Percentiles rank a stretch among this genome's conserved stretches.
Conservation (phyloP, 2,329 filamentous ascomycete genomes). For the Colletotrichum echinochloae region DNA sequence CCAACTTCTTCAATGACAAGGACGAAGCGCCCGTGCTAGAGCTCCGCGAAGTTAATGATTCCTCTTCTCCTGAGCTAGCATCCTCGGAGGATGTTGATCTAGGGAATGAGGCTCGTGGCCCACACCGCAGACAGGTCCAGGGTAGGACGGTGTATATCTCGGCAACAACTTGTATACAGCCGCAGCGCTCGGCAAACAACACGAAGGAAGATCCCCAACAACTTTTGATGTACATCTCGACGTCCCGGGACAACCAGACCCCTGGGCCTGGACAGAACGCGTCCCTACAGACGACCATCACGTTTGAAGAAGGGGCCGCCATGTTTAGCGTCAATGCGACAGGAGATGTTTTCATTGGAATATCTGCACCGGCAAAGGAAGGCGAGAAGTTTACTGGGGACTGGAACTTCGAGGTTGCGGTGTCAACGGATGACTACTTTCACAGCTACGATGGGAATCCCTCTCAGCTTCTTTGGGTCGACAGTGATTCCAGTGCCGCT, state of each 20-base stretch:
- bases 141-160: constrained; percentile 78
- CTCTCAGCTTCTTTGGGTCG: constrained; percentile 79
- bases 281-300: constrained; percentile 57
- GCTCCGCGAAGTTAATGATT: constrained; percentile 44
- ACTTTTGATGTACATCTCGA: constrained; percentile 82
- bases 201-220: constrained; percentile 71
- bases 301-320: constrained; percentile 77
- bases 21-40: constrained; percentile 29
- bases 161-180: constrained; percentile 87
- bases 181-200: constrained; percentile 63
- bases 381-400: constrained; percentile 67
- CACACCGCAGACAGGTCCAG: constrained; percentile 45
- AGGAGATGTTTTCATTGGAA: constrained; percentile 79
- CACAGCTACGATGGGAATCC: constrained; percentile 70
- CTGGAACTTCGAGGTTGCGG: constrained; percentile 86
- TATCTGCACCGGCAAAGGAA: constrained; percentile 77
- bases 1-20: constrained; percentile 45
- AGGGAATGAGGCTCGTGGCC: constrained; percentile 38
- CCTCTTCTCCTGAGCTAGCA: constrained; percentile 41
- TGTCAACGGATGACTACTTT: constrained; percentile 83
- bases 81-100: constrained; percentile 37
- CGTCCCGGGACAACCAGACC: constrained; percentile 68
- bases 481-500: constrained; percentile 84
- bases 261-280: constrained; percentile 71
- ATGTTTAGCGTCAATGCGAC: constrained; percentile 71